These are phyloP conservation scores for Cylindrotheca fusiformis DNA, from an alignment of 108 stramenopile species.

Conservation along the genomic window DNA sequence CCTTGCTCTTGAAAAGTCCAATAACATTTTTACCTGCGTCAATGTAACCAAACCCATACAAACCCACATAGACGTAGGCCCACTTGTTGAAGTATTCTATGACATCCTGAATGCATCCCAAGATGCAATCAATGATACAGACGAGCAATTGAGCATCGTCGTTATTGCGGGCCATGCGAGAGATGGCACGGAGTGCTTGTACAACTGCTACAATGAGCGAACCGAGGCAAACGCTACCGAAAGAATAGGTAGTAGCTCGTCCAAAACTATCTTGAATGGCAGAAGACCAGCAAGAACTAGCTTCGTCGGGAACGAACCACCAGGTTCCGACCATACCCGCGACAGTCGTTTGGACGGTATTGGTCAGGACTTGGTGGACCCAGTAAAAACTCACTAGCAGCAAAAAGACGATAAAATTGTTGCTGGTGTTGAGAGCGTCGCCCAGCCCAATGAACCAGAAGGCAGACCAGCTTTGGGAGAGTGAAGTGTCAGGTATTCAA, in stretches of 20 bases:
- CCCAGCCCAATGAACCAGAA: slow-evolving; percentile 56
- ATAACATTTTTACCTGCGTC: slow-evolving; percentile 72
- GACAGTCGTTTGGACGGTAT: slow-evolving; percentile 76
- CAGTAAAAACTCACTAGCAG: slow-evolving; percentile 57
- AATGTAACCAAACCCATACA: slow-evolving; percentile 79
- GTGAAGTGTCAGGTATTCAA: not conserved
- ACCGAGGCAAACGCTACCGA: slow-evolving; percentile 85
- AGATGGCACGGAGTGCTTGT: slow-evolving; percentile 62
- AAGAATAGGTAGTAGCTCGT: slow-evolving; percentile 65
- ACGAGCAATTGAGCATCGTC: slow-evolving; percentile 48
- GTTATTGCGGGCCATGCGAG: slow-evolving; percentile 45
- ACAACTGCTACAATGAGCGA: slow-evolving; percentile 81
- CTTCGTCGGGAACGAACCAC: slow-evolving; percentile 87
- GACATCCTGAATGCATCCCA: slow-evolving; percentile 54
- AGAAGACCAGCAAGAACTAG: slow-evolving; percentile 51
- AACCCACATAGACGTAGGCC: slow-evolving; percentile 86
- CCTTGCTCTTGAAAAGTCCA: slow-evolving; percentile 63
- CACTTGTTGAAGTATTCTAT: slow-evolving; percentile 77
- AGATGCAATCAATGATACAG: slow-evolving; percentile 73
- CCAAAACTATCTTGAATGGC: slow-evolving; percentile 50
- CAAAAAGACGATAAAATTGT: slow-evolving; percentile 28
- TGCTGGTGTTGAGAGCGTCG: slow-evolving; percentile 24
- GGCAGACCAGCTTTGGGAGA: slow-evolving; percentile 37
- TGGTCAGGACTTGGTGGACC: slow-evolving; percentile 52
- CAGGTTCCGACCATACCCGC: slow-evolving; percentile 83